phyloP scores from a whole-genome alignment of 78 protist genomes.

The Dictyostelium capitatum region DNA sequence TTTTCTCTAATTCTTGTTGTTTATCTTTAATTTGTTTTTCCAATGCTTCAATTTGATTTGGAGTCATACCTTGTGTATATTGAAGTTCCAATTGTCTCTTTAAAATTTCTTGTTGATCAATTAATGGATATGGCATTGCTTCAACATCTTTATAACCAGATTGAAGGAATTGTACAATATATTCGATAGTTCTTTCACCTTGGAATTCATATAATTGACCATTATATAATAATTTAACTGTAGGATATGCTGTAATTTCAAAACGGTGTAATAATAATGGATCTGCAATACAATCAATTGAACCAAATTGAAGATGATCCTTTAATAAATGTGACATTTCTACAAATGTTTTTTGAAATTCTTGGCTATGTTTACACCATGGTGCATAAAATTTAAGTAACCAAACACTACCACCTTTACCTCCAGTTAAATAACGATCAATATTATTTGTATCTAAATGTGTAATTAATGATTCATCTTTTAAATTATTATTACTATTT shows the following conservation, averaged over 20 bases:
- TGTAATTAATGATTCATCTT: background rate
- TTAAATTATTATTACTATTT: background rate
- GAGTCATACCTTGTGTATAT: background rate
- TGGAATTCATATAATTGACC: constrained; percentile 18
- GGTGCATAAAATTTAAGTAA: constrained; percentile 65
- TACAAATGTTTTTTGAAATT: constrained; percentile 17
- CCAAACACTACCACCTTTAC: constrained; percentile 62
- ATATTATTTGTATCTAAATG: constrained; percentile 18
- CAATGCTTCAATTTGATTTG: background rate
- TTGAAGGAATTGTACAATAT: background rate
- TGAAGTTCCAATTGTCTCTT: background rate
- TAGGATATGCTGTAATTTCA: constrained; percentile 62
- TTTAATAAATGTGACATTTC: constrained; percentile 19
- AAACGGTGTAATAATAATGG: constrained; percentile 64
- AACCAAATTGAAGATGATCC: constrained; percentile 58
- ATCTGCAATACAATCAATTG: constrained; percentile 51
- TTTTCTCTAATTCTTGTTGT: constrained; percentile 1
- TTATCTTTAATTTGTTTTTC: constrained; percentile 19
- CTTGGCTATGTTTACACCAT: constrained; percentile 65
- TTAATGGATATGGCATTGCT: constrained; percentile 12
- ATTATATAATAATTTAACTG: constrained; percentile 32
- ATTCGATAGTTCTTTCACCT: constrained; percentile 21
- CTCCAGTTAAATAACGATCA: constrained; percentile 11
- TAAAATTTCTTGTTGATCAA: constrained; percentile 10
- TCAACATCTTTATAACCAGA: background rate